Conservation (phyloP, 306 rosid species). For the Vicia villosa region DNA sequence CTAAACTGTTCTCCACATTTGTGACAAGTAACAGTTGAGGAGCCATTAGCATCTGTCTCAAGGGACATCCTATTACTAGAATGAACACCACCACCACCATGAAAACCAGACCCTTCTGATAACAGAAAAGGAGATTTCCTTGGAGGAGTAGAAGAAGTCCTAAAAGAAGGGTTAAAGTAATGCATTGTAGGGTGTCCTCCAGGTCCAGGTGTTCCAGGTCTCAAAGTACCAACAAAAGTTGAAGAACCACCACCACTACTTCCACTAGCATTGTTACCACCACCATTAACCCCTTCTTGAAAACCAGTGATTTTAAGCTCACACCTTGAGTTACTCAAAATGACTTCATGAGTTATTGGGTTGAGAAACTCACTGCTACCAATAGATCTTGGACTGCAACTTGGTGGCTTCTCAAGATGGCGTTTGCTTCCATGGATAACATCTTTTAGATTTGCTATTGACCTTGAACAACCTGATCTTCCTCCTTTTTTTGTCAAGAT, state of each 20-base stretch:
- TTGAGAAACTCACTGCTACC: slow-evolving; percentile 91
- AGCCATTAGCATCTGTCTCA: slow-evolving; percentile 55
- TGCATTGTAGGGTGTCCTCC: slow-evolving; percentile 78
- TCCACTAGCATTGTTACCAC: slow-evolving; percentile 29
- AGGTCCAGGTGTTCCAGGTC: slow-evolving; percentile 94
- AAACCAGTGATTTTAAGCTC: slow-evolving; percentile 85
- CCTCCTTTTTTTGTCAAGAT: slow-evolving; percentile 67
- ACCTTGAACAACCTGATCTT: slow-evolving; percentile 87
- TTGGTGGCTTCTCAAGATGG: slow-evolving; percentile 79
- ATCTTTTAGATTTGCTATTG: slow-evolving; percentile 88
- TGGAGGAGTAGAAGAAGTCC: slow-evolving; percentile 65
- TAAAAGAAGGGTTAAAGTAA: slow-evolving; percentile 66
- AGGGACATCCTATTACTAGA: slow-evolving; percentile 58
- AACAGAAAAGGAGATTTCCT: slow-evolving; percentile 62
- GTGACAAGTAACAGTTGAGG: slow-evolving; percentile 66
- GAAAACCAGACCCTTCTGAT: slow-evolving; percentile 57
- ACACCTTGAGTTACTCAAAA: slow-evolving; percentile 80
- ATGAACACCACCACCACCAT: slow-evolving; percentile 48
- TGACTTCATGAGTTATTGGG: slow-evolving; percentile 89
- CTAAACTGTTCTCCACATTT: slow-evolving; percentile 87
- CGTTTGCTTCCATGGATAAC: slow-evolving; percentile 90
- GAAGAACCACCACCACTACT: slow-evolving; percentile 49
- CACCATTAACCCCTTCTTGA: slow-evolving; percentile 53
- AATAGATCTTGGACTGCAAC: slow-evolving; percentile 90
- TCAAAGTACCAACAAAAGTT: slow-evolving; percentile 67